These are phyloP conservation scores for Liquidambar formosana DNA, from an alignment of 164 flowering plant species.

Conservation along the genomic window DNA sequence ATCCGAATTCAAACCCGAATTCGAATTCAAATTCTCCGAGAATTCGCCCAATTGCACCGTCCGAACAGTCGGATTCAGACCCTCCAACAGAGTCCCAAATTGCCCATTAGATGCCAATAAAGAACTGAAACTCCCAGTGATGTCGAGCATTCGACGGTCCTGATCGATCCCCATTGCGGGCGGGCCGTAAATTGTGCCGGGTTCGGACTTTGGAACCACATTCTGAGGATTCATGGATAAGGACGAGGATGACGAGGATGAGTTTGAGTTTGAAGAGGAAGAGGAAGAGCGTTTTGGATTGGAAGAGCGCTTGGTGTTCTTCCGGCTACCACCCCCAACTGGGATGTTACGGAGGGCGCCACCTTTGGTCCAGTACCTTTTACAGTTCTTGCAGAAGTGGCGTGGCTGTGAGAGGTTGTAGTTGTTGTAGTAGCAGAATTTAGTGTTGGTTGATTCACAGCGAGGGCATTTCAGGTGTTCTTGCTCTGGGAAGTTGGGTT, in stretches of 20 bases:
- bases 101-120: conserved; percentile 31
- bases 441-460: conserved; percentile 79
- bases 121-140: conserved; percentile 41
- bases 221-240: background rate
- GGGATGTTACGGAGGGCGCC: conserved; percentile 78
- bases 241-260: background rate
- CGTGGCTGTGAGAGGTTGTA: conserved; percentile 69
- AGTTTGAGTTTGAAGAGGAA: background rate
- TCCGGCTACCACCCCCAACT: conserved; percentile 71
- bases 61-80: conserved; percentile 29
- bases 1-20: conserved; percentile 14
- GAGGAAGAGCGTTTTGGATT: conserved; percentile 23
- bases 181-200: conserved; percentile 10
- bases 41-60: conserved; percentile 24
- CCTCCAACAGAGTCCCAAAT: conserved; percentile 34
- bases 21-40: conserved; percentile 19
- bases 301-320: conserved; percentile 39
- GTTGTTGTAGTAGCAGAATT: conserved; percentile 77
- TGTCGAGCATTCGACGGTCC: conserved; percentile 35
- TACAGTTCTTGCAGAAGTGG: conserved; percentile 61
- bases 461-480: conserved; percentile 80
- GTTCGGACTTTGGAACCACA: conserved; percentile 15
- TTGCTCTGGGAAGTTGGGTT: conserved; percentile 63
- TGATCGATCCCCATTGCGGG: conserved; percentile 17
- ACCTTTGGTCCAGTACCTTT: conserved; percentile 63